Base-by-base conservation (phyloP, 352 stramenopile genomes). In the Globisporangium cederbergense region DNA sequence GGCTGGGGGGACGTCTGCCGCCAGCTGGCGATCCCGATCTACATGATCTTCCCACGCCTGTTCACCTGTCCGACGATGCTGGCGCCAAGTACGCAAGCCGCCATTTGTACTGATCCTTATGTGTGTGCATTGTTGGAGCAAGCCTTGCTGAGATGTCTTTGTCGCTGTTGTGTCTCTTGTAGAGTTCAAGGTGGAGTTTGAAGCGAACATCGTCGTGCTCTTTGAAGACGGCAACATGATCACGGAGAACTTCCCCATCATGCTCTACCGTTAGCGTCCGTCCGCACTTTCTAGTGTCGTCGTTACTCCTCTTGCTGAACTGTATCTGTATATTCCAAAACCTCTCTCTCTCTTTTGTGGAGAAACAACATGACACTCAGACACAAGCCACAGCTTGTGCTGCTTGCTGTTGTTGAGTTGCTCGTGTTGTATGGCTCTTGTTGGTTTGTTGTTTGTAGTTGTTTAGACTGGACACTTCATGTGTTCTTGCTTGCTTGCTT, bases 21-120 rank as follows among this genome's bases (percentile, higher is more conserved):
- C 7, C 81, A 95, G 75, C 79, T 98, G 53, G 75, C 80, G 28
- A 96, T 98, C 52, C 93, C 93, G 6, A 96, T 98, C 64, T 97
- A 98, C 81, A 98, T 98, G 90, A 93, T 97, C 58, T 96, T 98
- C 53, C 93, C 93, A 0, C 79, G 92, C 4, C 76, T 97, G 22
- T 97, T 98, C 64, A 97, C 91, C 0, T 98, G 91, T 58, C 91
- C 93, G 10, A 95, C 90, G n/a, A 94, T 96, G 82, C 68, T 92
- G 58, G 92, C 85, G 14, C 74, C 83, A 32, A 67, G 84, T 92
- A 66, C 34, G 75, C 66, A 54, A 2, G 34, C 22, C 5, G 34
- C 32, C 11, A 16, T 34, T 28, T 9, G 2, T 25, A 3, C 10
- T 38, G 10, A 45, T 18, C 34, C 4, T 36, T 54, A 20, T 45